Conservation (phyloP, 2,329 filamentous ascomycete species). For the Incumbomyces delicatus region DNA sequence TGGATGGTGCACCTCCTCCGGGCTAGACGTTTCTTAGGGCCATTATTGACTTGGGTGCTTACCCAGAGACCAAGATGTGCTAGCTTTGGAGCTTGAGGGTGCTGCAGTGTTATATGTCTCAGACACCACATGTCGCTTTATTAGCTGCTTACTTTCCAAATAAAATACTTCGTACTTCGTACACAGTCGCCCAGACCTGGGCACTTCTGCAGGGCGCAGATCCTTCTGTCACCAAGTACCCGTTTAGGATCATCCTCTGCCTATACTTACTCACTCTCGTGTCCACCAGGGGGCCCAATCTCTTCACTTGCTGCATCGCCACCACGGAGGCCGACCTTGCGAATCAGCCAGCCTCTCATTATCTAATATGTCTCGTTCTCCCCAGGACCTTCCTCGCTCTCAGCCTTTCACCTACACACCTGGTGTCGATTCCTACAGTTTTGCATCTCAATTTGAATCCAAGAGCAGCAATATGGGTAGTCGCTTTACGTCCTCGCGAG, state of each 20-base stretch:
- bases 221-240: conserved; percentile 1
- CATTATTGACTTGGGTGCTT: background rate
- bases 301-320: conserved; percentile 6
- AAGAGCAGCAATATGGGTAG: background rate
- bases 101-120: background rate
- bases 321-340: conserved; percentile 1
- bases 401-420: conserved; percentile 1
- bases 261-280: conserved; percentile 2
- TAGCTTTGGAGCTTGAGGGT: background rate
- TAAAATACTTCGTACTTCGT: too few relatives aligned
- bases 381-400: background rate
- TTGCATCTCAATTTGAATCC: background rate
- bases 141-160: conserved; percentile 1
- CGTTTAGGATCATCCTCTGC: conserved; percentile 1
- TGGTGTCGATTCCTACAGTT: background rate
- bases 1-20: background rate
- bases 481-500: too few relatives aligned
- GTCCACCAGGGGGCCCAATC: conserved; percentile 5
- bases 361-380: conserved; percentile 2
- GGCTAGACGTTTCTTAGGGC: background rate
- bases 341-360: conserved; percentile 4
- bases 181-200: too few relatives aligned
- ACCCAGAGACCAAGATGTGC: conserved; percentile 1
- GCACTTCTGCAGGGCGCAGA: background rate
- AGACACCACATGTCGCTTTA: background rate